Base-by-base conservation (phyloP, 257 asterid species). In the Striga asiatica region DNA sequence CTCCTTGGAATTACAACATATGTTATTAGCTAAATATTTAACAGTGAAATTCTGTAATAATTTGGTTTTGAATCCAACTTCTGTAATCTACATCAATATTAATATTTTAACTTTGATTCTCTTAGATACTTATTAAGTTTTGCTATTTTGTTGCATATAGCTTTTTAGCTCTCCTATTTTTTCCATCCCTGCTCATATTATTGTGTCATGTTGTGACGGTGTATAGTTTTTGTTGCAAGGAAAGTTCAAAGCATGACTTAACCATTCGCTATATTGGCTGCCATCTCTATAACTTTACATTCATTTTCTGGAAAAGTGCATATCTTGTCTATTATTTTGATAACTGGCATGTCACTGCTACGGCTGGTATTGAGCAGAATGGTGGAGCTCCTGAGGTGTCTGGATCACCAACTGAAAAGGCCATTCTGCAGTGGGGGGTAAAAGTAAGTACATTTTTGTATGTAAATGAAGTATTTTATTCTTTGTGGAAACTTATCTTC, bases 391-490 rank as follows among this genome's bases (percentile, higher is more conserved):
- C 48, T 14, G 98, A 91, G 75, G 19, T 91, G 64, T 78, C 96
- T 65, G 98, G 98, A 49, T 91, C 98, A 32, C 97, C 98, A 47
- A 91, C 98, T 21, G 98, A 91, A 69, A 91, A 87, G 76, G 96
- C 98, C 39, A 79, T 91, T 69, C 89, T 91, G 66, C 94, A 78
- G 66, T 91, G 91, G 94, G 98, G 79, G 50, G 27, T 87, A 50
- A 77, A 82, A 49, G 97, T 91, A 82, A 62, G 39, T 21, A 24
- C 46, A 42, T 64, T 61, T 65, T 27, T 65, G 5, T 60, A 41
- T 32, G 45, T 66, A 16, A 62, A 24, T 21, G 5, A 28, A n/a
- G 39, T 38, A 13, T 27, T 35, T 7, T 50, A 27, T 34, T 43
- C 27, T 52, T 50, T 54, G 41, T 17, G 3, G 17, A 1, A 34